Evolutionary conservation across 225 moss, liverwort and hornwort genomes (phyloP).

Genomic region (Thuidium tamariscinum): DNA sequence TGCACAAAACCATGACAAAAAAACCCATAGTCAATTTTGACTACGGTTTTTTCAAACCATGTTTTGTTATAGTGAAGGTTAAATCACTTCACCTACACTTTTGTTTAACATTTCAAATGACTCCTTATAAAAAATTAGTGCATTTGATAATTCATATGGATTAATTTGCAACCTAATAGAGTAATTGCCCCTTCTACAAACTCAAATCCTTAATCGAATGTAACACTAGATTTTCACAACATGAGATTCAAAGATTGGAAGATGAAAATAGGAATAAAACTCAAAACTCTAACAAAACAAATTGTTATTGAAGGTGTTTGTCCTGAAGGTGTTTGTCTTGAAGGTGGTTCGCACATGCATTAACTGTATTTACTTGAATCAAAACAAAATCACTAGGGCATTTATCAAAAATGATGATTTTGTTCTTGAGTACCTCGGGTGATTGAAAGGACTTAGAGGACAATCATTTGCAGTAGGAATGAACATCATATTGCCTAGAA

Average conservation of each 20-base stretch:
- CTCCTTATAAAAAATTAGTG: background rate
- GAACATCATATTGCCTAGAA: constrained; percentile 52
- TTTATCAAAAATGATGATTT: constrained; percentile 84
- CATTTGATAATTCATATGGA: background rate
- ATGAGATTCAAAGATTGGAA: background rate
- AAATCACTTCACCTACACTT: background rate
- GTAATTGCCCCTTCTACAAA: background rate
- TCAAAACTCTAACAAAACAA: background rate
- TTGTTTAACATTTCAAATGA: background rate
- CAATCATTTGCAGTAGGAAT: constrained; percentile 38
- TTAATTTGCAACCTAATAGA: background rate
- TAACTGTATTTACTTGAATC: constrained; percentile 35
- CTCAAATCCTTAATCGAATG: background rate
- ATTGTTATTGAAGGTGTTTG: background rate
- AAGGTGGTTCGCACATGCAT: background rate
- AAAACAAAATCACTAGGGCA: constrained; percentile 45
- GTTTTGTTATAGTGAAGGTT: too few species aligned
- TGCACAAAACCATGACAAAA: too few species aligned
- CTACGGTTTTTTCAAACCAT: too few species aligned
- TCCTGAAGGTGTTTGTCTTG: too few species aligned
- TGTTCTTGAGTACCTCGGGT: constrained; percentile 55
- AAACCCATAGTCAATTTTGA: too few species aligned
- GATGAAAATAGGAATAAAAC: background rate
- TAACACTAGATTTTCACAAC: background rate
- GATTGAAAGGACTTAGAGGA: constrained; percentile 52